phyloP scores from a whole-genome alignment of 305 asterid species.

The Fraxinus nigra region DNA sequence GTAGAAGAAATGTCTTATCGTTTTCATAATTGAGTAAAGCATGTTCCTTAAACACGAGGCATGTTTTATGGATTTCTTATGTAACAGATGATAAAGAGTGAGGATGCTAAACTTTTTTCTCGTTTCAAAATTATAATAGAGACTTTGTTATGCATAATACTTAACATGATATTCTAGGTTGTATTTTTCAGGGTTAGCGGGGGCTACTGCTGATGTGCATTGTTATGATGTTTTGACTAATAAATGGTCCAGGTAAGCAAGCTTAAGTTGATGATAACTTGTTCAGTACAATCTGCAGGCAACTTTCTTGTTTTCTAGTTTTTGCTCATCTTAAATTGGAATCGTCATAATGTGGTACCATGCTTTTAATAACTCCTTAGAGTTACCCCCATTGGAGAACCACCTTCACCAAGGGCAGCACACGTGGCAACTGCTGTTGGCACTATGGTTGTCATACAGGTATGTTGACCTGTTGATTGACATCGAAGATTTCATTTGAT shows the following conservation, averaged over 20 bases:
- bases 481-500: slow-evolving; percentile 4
- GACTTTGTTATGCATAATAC: slow-evolving; percentile 3
- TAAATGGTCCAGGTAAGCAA: slow-evolving; percentile 93
- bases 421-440: slow-evolving; percentile 98
- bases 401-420: slow-evolving; percentile 99
- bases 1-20: background rate
- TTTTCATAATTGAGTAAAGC: background rate
- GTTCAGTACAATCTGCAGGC: background rate
- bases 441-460: slow-evolving; percentile 99
- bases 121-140: background rate
- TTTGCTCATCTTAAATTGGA: slow-evolving; percentile 18
- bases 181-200: slow-evolving; percentile 80
- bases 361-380: slow-evolving; percentile 41
- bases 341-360: slow-evolving; percentile 6
- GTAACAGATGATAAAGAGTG: background rate
- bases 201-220: slow-evolving; percentile 99
- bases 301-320: background rate
- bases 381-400: slow-evolving; percentile 93
- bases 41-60: background rate
- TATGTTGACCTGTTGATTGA: slow-evolving; percentile 30
- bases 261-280: slow-evolving; percentile 14
- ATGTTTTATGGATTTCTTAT: background rate
- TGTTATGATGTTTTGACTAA: slow-evolving; percentile 83
- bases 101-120: slow-evolving; percentile 6
- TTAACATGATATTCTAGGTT: slow-evolving; percentile 24